Evolutionary conservation across 768 basidiomycete genomes (phyloP).

Genomic region (Pholiota microspora): DNA sequence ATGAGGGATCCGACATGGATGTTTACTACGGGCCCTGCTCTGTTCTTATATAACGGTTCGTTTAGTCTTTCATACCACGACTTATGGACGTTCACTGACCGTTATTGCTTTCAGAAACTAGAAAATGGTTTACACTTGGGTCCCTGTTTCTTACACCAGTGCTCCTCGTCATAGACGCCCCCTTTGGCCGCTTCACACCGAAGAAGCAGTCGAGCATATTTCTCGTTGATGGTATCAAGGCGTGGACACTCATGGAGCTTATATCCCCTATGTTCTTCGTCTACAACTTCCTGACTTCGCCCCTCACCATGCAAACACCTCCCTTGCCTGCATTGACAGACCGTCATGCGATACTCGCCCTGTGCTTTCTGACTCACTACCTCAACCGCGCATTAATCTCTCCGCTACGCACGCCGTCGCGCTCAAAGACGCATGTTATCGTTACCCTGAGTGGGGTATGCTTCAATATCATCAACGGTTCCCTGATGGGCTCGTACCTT

Average conservation of each 20-base stretch:
- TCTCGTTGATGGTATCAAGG: slow-evolving; percentile 53
- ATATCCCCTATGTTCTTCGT: slow-evolving; percentile 57
- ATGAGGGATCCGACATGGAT: slow-evolving; percentile 14
- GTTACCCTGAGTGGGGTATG: slow-evolving; percentile 52
- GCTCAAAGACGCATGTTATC: slow-evolving; percentile 70
- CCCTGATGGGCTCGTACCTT: slow-evolving; percentile 67
- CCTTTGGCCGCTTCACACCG: slow-evolving; percentile 76
- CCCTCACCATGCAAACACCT: slow-evolving; percentile 38
- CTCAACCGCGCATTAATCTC: slow-evolving; percentile 78
- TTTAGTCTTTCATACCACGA: not conserved
- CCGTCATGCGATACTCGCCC: slow-evolving; percentile 49
- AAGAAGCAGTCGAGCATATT: slow-evolving; percentile 39
- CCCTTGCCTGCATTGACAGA: slow-evolving; percentile 28
- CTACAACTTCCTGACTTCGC: slow-evolving; percentile 45
- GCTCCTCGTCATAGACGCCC: slow-evolving; percentile 61
- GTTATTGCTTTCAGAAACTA: slow-evolving; percentile 14
- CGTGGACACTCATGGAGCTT: slow-evolving; percentile 84
- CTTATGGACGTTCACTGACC: not conserved
- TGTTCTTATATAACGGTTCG: slow-evolving; percentile 16
- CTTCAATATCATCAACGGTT: slow-evolving; percentile 78
- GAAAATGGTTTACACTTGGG: slow-evolving; percentile 46
- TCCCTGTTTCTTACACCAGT: slow-evolving; percentile 35
- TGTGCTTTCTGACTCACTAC: slow-evolving; percentile 75
- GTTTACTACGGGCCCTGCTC: slow-evolving; percentile 4
- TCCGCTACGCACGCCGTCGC: slow-evolving; percentile 76